Base-by-base conservation (phyloP, 176 grass and related monocot genomes). In the Zoysia japonica region DNA sequence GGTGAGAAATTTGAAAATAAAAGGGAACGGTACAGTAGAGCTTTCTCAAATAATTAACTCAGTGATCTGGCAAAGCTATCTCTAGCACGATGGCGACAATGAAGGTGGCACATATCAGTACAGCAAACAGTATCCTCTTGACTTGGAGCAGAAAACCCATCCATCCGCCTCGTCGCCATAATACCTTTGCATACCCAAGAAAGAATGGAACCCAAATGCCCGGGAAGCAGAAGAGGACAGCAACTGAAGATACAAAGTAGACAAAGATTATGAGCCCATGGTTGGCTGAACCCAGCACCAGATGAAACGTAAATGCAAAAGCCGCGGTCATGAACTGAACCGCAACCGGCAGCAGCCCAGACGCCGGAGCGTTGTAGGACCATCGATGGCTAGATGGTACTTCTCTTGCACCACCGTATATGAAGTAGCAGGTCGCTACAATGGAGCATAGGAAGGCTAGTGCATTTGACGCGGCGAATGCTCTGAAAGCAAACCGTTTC, bases 381-480 rank as follows among this genome's bases (percentile, higher is more conserved):
- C 19, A 41, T 3, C 20, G 50, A 88, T 78, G 38, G 28, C 12
- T 9, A 69, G 60, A 4, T 42, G 15, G 43, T 61, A 86, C 6
- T 74, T 69, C 6, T 6, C 0, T 47, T 36, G 42, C n/a, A 16
- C 55, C 40, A 8, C 71, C 55, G 16, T 61, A 76, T 2, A 62
- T 20, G 7, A 76, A 2, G 42, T 47, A 61, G 55, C 6, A 15
- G 15, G 82, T 84, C 0, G 73, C 72, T 12, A 70, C 0, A 17
- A 77, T 40, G 16, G 90, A 82, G 75, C 61, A 84, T 17, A 74
- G 66, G 53, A 81, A 81, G 13, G 90, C 90, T 54, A 92, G 12
- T 4, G 84, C 78, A 74, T 84, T 83, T 46, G 83, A 80, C 16
- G 86, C 60, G 3, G 86, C 61, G n/a, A 92, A 89, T 36, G 62